Evolutionary conservation across 1,284 basidiomycete species (phyloP), one percentile per base, ranked within the genome.

Genomic region (Trichosporon sp.): DNA sequence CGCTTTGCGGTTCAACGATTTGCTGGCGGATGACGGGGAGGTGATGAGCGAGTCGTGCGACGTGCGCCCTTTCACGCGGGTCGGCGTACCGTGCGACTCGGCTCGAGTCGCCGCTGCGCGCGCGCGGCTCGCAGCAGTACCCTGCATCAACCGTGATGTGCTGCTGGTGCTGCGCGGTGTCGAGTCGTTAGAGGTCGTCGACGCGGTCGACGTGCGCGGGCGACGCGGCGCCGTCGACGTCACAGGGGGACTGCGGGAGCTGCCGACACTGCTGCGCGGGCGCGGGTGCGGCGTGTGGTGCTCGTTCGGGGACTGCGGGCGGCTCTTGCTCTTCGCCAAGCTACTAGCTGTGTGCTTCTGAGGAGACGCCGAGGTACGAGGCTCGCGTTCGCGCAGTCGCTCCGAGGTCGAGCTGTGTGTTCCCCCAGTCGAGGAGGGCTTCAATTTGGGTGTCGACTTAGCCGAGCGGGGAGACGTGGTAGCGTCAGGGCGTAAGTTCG

Each of bases 61-160:
- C 43, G 43, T 10, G 43, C 43, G 43, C 4, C 14, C 14, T 14
- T 46, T 46, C 43, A 46, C 16, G n/a, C 43, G 43, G 43, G 16
- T 46, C 51, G 21, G 51, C 21, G 51, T 54, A 19, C 5, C 5
- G 19, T 26, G 14, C 19, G 51, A 19, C 10, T 54, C 51, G 21
- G 48, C 64, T 14, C 65, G 65, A 0, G 65, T 68, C 1, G 70
- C 73, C 0, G 73, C 73, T 0, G 70, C 73, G 4, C 73, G 70
- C 11, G 73, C 73, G 12, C 73, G 73, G 37, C 66, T 68, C 16
- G 70, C 67, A 0, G 73, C 73, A 0, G 73, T 74, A 16, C 73
- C 73, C 70, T 72, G 73, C 65, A 74, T 43, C 14, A 74, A 69
- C 7, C 73, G 66, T 6, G 68, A 70, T 12, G 61, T 68, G 7